Evolutionary conservation across 2,329 filamentous ascomycete genomes (phyloP).

Genomic region (Sodiomyces alkalinus): DNA sequence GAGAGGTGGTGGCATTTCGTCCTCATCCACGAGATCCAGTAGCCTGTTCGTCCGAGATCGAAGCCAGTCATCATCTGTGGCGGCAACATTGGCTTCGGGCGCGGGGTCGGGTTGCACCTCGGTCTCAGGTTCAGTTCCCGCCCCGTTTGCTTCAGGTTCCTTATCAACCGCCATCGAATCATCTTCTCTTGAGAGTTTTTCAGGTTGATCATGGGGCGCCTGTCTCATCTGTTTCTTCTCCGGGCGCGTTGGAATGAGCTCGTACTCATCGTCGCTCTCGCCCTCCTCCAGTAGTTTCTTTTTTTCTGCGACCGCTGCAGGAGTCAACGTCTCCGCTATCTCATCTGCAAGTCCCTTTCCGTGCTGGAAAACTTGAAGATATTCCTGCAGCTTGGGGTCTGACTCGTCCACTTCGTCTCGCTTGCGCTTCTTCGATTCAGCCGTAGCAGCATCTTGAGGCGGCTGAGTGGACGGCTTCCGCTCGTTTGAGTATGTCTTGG

Average conservation of each 20-base stretch:
- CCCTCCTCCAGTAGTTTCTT: slow-evolving; percentile 26
- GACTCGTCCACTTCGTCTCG: slow-evolving; percentile 40
- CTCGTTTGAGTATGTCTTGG: no score
- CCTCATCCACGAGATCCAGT: slow-evolving; percentile 69
- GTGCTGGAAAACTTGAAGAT: slow-evolving; percentile 65
- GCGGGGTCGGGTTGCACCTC: slow-evolving; percentile 1
- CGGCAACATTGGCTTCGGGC: slow-evolving; percentile 9
- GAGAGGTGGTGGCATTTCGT: slow-evolving; percentile 26
- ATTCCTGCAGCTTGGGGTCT: slow-evolving; percentile 76
- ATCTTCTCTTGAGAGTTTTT: slow-evolving; percentile 9
- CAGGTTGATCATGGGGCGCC: slow-evolving; percentile 4
- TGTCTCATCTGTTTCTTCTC: slow-evolving; percentile 22
- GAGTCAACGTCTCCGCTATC: slow-evolving; percentile 5
- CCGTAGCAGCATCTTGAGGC: slow-evolving; percentile 5
- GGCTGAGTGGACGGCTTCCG: no score
- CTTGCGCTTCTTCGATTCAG: slow-evolving; percentile 48
- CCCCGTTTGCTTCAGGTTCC: slow-evolving; percentile 5
- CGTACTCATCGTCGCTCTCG: slow-evolving; percentile 64
- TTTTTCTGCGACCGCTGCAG: slow-evolving; percentile 5
- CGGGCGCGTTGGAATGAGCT: slow-evolving; percentile 42
- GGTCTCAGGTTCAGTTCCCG: slow-evolving; percentile 2
- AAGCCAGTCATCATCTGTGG: slow-evolving; percentile 81
- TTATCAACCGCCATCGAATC: slow-evolving; percentile 7
- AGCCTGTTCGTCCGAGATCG: slow-evolving; percentile 76
- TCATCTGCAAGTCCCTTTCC: slow-evolving; percentile 20